Percentiles rank a stretch among this genome's conserved stretches.
phyloP scores from a whole-genome alignment of 1,284 basidiomycete genomes.

The Melampsora americana region DNA sequence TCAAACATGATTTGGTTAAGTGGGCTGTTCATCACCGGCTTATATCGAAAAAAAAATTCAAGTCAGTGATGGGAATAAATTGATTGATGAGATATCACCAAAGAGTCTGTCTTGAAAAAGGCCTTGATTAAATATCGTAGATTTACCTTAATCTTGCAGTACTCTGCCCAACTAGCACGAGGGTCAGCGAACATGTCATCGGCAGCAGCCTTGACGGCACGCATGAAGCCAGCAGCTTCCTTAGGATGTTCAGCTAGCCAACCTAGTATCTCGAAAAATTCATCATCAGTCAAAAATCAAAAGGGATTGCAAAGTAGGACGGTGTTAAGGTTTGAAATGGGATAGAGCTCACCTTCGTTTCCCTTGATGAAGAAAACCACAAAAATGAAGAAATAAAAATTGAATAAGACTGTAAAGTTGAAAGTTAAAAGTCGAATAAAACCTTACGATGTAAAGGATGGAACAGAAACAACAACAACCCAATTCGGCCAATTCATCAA shows the following conservation, averaged over 20 bases:
- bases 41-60: neutral
- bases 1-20: constrained; percentile 53
- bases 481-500: constrained; percentile 54
- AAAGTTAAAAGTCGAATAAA: neutral
- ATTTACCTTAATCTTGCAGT: constrained; percentile 52
- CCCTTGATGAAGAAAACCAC: constrained; percentile 2
- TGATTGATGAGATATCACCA: neutral
- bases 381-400: neutral
- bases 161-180: constrained; percentile 53
- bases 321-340: neutral
- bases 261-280: neutral
- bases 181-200: constrained; percentile 54
- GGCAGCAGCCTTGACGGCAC: constrained; percentile 54
- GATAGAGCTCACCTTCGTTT: constrained; percentile 35
- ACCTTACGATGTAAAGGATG: constrained; percentile 47
- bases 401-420: neutral
- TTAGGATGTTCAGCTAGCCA: constrained; percentile 51
- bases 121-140: neutral
- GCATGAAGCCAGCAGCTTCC: constrained; percentile 55
- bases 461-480: constrained; percentile 56
- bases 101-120: neutral
- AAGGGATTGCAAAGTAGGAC: neutral
- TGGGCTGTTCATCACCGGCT: constrained; percentile 52
- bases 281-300: neutral
- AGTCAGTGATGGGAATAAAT: neutral